Percentiles rank a stretch among this genome's conserved stretches.
Evolutionary conservation across 805 yeast genomes (phyloP).

Genomic region (Candida maesae): DNA sequence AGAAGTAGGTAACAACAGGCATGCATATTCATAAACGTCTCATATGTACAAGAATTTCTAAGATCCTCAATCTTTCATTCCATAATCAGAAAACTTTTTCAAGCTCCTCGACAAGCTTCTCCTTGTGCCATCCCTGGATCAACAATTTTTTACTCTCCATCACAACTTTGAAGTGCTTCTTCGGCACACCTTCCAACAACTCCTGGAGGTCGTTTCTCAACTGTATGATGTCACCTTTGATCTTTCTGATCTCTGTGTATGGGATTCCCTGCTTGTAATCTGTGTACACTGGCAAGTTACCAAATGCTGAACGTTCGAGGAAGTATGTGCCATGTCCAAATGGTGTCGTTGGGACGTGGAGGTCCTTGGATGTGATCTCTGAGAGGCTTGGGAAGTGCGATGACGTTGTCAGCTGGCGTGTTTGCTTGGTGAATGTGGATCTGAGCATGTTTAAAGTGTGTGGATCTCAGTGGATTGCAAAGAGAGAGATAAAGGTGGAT

Average conservation of each 20-base stretch:
- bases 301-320: slow-evolving; percentile 48
- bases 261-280: slow-evolving; percentile 57
- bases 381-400: slow-evolving; percentile 28
- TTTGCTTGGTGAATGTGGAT: slow-evolving; percentile 4
- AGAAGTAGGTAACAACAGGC: neutral
- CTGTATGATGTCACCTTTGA: slow-evolving; percentile 63
- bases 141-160: slow-evolving; percentile 47
- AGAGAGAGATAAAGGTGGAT: no score
- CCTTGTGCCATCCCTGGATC: slow-evolving; percentile 25
- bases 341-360: slow-evolving; percentile 15
- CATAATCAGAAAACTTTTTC: slow-evolving; percentile 19
- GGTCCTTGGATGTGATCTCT: slow-evolving; percentile 30
- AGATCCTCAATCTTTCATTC: no score
- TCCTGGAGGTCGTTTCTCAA: slow-evolving; percentile 63
- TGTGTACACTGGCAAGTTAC: slow-evolving; percentile 79
- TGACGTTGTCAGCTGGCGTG: slow-evolving; percentile 15
- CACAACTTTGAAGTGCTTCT: slow-evolving; percentile 43
- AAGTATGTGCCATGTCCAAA: slow-evolving; percentile 32
- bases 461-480: no score
- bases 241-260: slow-evolving; percentile 70
- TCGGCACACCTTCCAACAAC: slow-evolving; percentile 44
- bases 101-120: slow-evolving; percentile 15
- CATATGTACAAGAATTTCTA: neutral
- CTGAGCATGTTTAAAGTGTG: slow-evolving; percentile 6
- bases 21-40: neutral